Evolutionary conservation across 2,329 filamentous ascomycete species (phyloP), one percentile per base, ranked within the genome.

Genomic region (Aspergillus clavatus): DNA sequence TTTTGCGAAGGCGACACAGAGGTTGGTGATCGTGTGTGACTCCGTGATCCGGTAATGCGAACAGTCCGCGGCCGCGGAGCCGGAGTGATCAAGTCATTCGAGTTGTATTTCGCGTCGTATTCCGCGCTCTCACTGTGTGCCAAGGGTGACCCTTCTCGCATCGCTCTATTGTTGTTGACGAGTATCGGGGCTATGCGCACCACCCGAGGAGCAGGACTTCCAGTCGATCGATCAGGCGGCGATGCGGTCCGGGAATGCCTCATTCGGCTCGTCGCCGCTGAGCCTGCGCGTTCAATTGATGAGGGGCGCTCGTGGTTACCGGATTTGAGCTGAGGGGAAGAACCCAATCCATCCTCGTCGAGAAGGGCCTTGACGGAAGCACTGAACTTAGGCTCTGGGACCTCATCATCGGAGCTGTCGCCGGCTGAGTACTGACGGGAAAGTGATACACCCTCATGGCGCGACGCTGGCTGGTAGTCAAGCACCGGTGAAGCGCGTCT

Each of bases 321-420:
- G 59, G 60, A 53, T 53, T 69, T 50, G 38, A 62, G 39, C 58
- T 65, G 51, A 7, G 80, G 76, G 3, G 72, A 77, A 40, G 79
- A 80, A 19, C 67, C 56, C 37, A 70, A 60, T 19, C 64, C 72
- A 53, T 76, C 75, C 50, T 74, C 73, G 41, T 75, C 76, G 42
- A 96, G 76, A 12, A 96, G 75, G 16, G 89, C 90, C 63, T 93
- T 91, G 39, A 91, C 95, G 55, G 93, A 80, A 58, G 90, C 89
- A 65, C 89, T 96, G 64, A 96, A 86, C 72, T 93, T 94, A 58
- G 89, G 89, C 56, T 88, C 85, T 12, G 87, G 86, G 22, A 94
- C 87, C 69, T 96, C 91, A 60, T 96, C 91, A 69, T 96, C 91
- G 19, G 90, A 95, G 73, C 88, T 95, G 63, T 95, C 90, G 57